These are phyloP conservation scores for Penicillium coffeae DNA, from an alignment of 495 filamentous ascomycete genomes.

Conservation along the genomic window DNA sequence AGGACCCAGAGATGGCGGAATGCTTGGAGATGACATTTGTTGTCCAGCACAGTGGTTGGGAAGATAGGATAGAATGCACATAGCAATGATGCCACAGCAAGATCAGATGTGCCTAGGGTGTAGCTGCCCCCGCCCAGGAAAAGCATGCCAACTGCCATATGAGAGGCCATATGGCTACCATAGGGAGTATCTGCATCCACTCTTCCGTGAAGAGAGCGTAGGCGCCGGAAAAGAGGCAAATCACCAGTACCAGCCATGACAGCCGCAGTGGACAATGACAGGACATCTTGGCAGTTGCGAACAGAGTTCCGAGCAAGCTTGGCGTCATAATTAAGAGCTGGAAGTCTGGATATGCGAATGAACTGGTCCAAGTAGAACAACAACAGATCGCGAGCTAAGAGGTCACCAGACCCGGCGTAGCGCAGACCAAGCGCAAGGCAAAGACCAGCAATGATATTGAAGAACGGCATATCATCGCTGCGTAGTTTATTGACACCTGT, in stretches of 20 bases:
- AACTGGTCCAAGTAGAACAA: slow-evolving; percentile 83
- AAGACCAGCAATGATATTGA: slow-evolving; percentile 85
- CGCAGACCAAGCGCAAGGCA: slow-evolving; percentile 81
- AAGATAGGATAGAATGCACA: slow-evolving; percentile 94
- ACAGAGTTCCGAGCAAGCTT: slow-evolving; percentile 77
- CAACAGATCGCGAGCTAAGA: slow-evolving; percentile 70
- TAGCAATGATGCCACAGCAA: slow-evolving; percentile 80
- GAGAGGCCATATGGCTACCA: slow-evolving; percentile 87
- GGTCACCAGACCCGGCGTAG: slow-evolving; percentile 77
- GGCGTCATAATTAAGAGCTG: slow-evolving; percentile 69
- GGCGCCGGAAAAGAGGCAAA: slow-evolving; percentile 77
- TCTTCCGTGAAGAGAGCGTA: slow-evolving; percentile 85
- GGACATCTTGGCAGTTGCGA: slow-evolving; percentile 82
- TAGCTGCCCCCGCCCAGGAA: slow-evolving; percentile 90
- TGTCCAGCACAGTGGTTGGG: slow-evolving; percentile 83
- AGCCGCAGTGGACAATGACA: slow-evolving; percentile 75
- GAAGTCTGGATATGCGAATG: slow-evolving; percentile 69
- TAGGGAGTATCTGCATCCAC: slow-evolving; percentile 80
- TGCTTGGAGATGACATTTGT: slow-evolving; percentile 90
- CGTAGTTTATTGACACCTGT: slow-evolving; percentile 51
- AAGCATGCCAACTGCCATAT: slow-evolving; percentile 85
- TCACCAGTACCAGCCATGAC: slow-evolving; percentile 97
- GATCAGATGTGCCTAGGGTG: slow-evolving; percentile 84
- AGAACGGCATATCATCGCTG: slow-evolving; percentile 83
- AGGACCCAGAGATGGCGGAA: slow-evolving; percentile 98